phyloP scores from a whole-genome alignment of 345 rosid species.

The Camelina laxa region DNA sequence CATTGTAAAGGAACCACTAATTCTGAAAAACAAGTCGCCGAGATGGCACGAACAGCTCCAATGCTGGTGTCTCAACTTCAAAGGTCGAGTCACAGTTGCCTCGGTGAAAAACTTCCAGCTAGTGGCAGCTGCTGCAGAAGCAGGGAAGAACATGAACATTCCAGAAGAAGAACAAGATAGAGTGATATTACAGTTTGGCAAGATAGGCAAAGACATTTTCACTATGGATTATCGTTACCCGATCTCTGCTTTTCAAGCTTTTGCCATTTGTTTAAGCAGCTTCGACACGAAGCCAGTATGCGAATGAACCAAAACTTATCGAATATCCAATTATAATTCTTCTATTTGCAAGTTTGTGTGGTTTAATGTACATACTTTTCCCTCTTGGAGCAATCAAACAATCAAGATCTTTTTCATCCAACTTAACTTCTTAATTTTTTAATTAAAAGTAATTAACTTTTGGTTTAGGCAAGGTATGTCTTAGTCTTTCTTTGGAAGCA shows the following conservation, averaged over 20 bases:
- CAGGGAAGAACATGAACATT: slow-evolving; percentile 51
- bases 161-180: slow-evolving; percentile 69
- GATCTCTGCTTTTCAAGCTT: slow-evolving; percentile 95
- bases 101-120: slow-evolving; percentile 96
- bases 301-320: slow-evolving; percentile 51
- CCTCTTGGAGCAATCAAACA: slow-evolving; percentile 23
- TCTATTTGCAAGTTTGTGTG: slow-evolving; percentile 24
- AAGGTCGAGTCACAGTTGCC: slow-evolving; percentile 90
- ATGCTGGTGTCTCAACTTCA: slow-evolving; percentile 94
- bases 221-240: slow-evolving; percentile 96
- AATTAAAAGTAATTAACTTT: slow-evolving; percentile 31
- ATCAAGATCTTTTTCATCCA: slow-evolving; percentile 5
- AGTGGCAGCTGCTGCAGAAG: slow-evolving; percentile 68
- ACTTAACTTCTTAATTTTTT: not conserved
- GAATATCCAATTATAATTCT: not conserved
- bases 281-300: slow-evolving; percentile 94
- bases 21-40: slow-evolving; percentile 86
- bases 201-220: slow-evolving; percentile 92
- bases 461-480: slow-evolving; percentile 41
- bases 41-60: slow-evolving; percentile 98
- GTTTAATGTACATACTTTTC: slow-evolving; percentile 39
- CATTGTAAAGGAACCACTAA: slow-evolving; percentile 49
- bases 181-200: slow-evolving; percentile 89
- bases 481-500: slow-evolving; percentile 37
- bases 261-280: slow-evolving; percentile 94